These are phyloP conservation scores for Pythium aphanidermatum DNA, from an alignment of 352 stramenopile species.

Conservation along the genomic window DNA sequence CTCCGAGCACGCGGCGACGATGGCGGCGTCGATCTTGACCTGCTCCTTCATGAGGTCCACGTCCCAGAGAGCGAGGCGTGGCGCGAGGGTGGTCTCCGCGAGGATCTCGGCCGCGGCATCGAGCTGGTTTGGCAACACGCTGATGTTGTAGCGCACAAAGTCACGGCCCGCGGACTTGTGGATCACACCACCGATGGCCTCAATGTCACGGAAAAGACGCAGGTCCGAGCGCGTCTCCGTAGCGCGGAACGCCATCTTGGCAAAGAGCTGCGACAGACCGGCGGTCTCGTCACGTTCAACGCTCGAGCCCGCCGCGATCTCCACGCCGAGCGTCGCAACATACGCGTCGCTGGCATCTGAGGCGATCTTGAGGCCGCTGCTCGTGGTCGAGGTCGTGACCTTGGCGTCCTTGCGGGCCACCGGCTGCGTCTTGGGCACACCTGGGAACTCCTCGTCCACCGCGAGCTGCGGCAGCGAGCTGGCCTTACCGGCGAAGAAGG, in stretches of 20 bases:
- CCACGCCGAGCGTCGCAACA: constrained; percentile 60
- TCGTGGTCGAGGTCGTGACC: constrained; percentile 28
- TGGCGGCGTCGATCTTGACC: constrained; percentile 46
- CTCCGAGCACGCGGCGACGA: constrained; percentile 30
- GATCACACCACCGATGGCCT: constrained; percentile 68
- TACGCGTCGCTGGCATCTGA: constrained; percentile 40
- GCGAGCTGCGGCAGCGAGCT: constrained; percentile 49
- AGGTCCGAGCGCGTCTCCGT: constrained; percentile 71
- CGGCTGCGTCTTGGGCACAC: constrained; percentile 34
- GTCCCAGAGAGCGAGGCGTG: constrained; percentile 76
- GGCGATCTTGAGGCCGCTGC: constrained; percentile 52
- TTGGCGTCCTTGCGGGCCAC: constrained; percentile 26
- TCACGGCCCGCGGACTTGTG: constrained; percentile 53
- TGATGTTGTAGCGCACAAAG: constrained; percentile 76
- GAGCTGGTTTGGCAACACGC: constrained; percentile 61
- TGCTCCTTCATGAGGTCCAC: constrained; percentile 67
- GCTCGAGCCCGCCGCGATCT: constrained; percentile 52
- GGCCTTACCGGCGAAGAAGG: constrained; percentile 52
- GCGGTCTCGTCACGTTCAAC: constrained; percentile 64
- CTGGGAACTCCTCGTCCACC: constrained; percentile 60
- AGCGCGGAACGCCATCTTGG: constrained; percentile 81
- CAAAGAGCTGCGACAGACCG: constrained; percentile 72
- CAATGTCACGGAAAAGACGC: constrained; percentile 76
- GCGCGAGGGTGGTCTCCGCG: constrained; percentile 69
- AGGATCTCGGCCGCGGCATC: constrained; percentile 67